phyloP scores from a whole-genome alignment of 2,329 filamentous ascomycete genomes.

The Colletotrichum godetiae region DNA sequence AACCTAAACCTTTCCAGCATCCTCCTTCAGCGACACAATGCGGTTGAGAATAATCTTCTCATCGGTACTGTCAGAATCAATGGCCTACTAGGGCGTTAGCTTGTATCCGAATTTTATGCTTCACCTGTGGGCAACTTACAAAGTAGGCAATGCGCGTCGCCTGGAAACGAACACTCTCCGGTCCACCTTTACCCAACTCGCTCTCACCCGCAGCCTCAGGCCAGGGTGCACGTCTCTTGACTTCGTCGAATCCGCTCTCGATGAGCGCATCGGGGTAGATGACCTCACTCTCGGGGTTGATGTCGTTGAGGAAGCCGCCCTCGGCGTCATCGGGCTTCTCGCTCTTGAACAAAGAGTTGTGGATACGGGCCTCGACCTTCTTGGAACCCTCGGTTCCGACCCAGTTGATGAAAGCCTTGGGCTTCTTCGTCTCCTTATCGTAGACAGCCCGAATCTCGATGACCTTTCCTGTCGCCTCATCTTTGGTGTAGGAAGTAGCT shows the following conservation, averaged over 20 bases:
- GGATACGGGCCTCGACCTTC: constrained; percentile 80
- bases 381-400: constrained; percentile 74
- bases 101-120: background rate
- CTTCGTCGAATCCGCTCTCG: constrained; percentile 85
- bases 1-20: constrained; percentile 69
- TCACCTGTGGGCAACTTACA: constrained; percentile 51
- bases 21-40: constrained; percentile 92
- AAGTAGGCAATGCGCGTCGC: constrained; percentile 91
- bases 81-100: constrained; percentile 55
- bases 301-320: constrained; percentile 84
- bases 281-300: constrained; percentile 86
- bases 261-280: constrained; percentile 83
- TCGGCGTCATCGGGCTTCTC: constrained; percentile 82
- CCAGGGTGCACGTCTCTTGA: constrained; percentile 81
- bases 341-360: constrained; percentile 87
- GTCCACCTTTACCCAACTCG: constrained; percentile 69
- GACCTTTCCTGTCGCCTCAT: constrained; percentile 71
- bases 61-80: constrained; percentile 82
- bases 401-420: constrained; percentile 93
- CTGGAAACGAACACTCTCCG: constrained; percentile 88
- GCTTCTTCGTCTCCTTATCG: constrained; percentile 77
- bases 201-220: constrained; percentile 80
- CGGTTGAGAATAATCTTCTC: constrained; percentile 90
- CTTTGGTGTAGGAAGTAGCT: constrained; percentile 76
- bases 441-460: constrained; percentile 72